Evolutionary conservation across 208 protist species (phyloP), one percentile per base, ranked within the genome.

Genomic region (Trypanosoma conorhini): DNA sequence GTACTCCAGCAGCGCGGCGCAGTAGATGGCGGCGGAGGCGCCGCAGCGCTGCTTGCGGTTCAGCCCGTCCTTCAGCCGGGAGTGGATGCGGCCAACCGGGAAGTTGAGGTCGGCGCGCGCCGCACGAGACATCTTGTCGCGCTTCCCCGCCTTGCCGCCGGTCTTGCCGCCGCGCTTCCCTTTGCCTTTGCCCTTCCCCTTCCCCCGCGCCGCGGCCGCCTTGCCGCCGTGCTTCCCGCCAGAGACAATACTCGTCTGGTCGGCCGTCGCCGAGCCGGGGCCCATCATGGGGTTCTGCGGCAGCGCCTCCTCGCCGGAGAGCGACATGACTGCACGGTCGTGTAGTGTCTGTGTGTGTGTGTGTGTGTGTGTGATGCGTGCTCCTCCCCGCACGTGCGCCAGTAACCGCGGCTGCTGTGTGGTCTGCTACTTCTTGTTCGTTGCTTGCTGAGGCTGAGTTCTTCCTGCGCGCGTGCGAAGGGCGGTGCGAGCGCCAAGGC

Each of bases 21-120:
- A 91, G 94, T 99, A 99, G 61, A 99, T 99, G 13, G 98, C 97
- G 0, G 98, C 98, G 8, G 95, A 98, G 33, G 97, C 97, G 42
- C 97, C 97, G 55, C 99, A 98, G 61, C 99, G 96, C 71, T 97
- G 94, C 62, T 98, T 93, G 76, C 88, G 87, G 68, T 94, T 90
- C 48, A 98, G 91, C 21, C 96, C 86, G 55, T 97, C 81, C 91
- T 99, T 99, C 61, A 99, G 83, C 58, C 97, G 89, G n/a, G 97
- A 90, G 86, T 99, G 99, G 67, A 99, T 99, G 81, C 99, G 91
- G 63, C 99, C 98, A 22, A 99, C 98, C 28, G 99, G 98, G 77
- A 98, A 98, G 78, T 97, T 92, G 38, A 98, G 79, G 48, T 97
- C 93, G 3, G 97, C 96, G 19, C 92, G 87, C 0, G 81, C 83